These are phyloP conservation scores for Fagus crenata DNA, from an alignment of 306 rosid species.

Conservation along the genomic window DNA sequence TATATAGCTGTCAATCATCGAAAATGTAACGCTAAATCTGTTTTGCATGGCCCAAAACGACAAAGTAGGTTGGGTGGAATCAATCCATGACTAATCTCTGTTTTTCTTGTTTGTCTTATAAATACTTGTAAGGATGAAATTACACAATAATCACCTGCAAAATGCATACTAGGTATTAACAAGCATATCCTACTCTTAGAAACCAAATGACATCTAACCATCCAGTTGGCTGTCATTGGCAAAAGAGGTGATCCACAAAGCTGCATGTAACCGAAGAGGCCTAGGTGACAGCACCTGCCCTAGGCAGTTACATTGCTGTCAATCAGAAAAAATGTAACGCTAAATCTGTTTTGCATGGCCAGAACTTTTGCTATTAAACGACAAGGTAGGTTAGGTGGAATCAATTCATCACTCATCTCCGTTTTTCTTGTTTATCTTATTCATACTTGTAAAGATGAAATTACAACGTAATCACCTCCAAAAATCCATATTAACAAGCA, in stretches of 20 bases:
- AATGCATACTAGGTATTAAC: neutral
- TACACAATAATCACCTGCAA: neutral
- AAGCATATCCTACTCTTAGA: neutral
- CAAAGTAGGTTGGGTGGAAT: constrained; percentile 2
- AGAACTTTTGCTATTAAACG: neutral
- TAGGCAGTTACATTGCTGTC: neutral
- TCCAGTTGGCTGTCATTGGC: constrained; percentile 9
- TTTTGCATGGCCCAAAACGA: neutral
- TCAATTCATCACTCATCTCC: constrained; percentile 2
- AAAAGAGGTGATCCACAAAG: constrained; percentile 12
- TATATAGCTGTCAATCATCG: neutral
- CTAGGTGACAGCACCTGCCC: constrained; percentile 23
- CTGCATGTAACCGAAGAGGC: constrained; percentile 15
- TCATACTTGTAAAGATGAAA: neutral
- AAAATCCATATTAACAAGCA: neutral
- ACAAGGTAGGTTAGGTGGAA: neutral
- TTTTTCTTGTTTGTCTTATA: neutral
- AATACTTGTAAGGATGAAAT: neutral
- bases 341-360: neutral
- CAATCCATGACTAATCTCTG: neutral
- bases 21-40: neutral
- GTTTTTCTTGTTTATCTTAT: neutral
- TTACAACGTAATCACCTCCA: neutral
- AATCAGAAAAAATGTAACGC: neutral
- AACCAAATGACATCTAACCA: neutral